phyloP scores from a whole-genome alignment of 2,329 filamentous ascomycete genomes.

The Paecilomyces sp. region DNA sequence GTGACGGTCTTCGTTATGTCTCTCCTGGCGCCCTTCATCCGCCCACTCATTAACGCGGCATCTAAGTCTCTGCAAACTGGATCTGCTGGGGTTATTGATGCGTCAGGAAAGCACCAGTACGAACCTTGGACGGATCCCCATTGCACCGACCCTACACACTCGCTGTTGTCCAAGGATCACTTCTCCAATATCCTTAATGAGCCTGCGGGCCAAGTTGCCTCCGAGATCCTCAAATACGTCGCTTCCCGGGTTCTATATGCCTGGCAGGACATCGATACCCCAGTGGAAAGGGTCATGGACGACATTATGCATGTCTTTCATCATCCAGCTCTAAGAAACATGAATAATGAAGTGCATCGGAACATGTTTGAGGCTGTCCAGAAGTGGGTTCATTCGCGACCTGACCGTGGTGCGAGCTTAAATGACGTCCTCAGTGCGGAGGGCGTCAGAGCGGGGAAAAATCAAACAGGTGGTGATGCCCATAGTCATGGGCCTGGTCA shows the following conservation, averaged over 20 bases:
- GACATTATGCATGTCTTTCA: constrained; percentile 83
- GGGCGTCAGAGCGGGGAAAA: constrained; percentile 74
- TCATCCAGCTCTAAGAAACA: constrained; percentile 75
- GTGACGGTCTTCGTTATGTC: constrained; percentile 88
- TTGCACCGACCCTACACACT: constrained; percentile 74
- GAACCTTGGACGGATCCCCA: constrained; percentile 72
- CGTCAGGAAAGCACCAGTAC: constrained; percentile 66
- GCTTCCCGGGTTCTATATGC: constrained; percentile 84
- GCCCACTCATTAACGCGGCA: constrained; percentile 82
- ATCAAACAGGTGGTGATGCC: constrained; percentile 50
- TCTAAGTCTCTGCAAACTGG: constrained; percentile 80
- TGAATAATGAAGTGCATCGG: constrained; percentile 68
- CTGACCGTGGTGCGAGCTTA: constrained; percentile 59
- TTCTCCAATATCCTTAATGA: constrained; percentile 74
- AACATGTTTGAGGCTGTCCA: constrained; percentile 85
- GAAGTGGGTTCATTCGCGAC: constrained; percentile 66
- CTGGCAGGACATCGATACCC: constrained; percentile 80
- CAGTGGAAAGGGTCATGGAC: constrained; percentile 73
- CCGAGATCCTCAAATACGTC: constrained; percentile 74
- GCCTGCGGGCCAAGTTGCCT: constrained; percentile 65
- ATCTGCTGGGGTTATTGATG: constrained; percentile 61
- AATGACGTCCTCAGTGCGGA: constrained; percentile 73
- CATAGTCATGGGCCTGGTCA: constrained; percentile 17
- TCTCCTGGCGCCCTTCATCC: constrained; percentile 82
- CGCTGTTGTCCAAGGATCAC: constrained; percentile 77